phyloP scores from a whole-genome alignment of 176 grass and related monocot genomes.

The Raddia guianensis region DNA sequence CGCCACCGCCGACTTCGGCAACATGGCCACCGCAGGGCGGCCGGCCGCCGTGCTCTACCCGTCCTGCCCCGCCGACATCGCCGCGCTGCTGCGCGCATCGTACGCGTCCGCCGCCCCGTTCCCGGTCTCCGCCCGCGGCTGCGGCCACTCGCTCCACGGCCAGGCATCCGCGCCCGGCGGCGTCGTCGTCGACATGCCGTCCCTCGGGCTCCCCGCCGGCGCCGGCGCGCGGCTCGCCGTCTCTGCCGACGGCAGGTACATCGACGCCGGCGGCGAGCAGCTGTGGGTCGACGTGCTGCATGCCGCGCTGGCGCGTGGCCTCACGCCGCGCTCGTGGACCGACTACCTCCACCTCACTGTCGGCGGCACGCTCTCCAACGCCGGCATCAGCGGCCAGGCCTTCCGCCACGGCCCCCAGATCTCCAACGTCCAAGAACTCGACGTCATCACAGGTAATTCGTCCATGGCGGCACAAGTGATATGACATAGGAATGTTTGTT shows the following conservation, averaged over 20 bases:
- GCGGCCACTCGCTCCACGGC: slow-evolving; percentile 59
- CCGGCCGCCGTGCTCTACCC: slow-evolving; percentile 63
- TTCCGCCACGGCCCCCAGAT: slow-evolving; percentile 67
- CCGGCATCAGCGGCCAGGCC: slow-evolving; percentile 66
- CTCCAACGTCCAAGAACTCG: slow-evolving; percentile 73
- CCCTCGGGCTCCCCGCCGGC: slow-evolving; percentile 28
- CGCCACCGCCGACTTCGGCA: slow-evolving; percentile 60
- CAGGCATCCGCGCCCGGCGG: slow-evolving; percentile 53
- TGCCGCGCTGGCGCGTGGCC: slow-evolving; percentile 43
- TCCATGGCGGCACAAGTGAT: background rate
- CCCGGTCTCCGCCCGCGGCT: slow-evolving; percentile 54
- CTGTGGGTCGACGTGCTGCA: slow-evolving; percentile 69
- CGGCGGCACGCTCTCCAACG: slow-evolving; percentile 76
- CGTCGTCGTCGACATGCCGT: slow-evolving; percentile 64
- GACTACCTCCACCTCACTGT: slow-evolving; percentile 74
- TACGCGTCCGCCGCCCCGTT: slow-evolving; percentile 40
- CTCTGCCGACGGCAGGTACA: slow-evolving; percentile 11
- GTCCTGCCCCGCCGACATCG: slow-evolving; percentile 55
- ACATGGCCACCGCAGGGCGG: background rate
- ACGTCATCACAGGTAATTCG: slow-evolving; percentile 62
- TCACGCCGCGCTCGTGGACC: slow-evolving; percentile 56
- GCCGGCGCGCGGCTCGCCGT: slow-evolving; percentile 29
- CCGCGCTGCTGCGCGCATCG: slow-evolving; percentile 52
- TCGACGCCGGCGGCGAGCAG: slow-evolving; percentile 83
- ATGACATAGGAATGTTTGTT: no score